Base-by-base conservation (phyloP, 768 basidiomycete species). In the Dendrothele bispora region DNA sequence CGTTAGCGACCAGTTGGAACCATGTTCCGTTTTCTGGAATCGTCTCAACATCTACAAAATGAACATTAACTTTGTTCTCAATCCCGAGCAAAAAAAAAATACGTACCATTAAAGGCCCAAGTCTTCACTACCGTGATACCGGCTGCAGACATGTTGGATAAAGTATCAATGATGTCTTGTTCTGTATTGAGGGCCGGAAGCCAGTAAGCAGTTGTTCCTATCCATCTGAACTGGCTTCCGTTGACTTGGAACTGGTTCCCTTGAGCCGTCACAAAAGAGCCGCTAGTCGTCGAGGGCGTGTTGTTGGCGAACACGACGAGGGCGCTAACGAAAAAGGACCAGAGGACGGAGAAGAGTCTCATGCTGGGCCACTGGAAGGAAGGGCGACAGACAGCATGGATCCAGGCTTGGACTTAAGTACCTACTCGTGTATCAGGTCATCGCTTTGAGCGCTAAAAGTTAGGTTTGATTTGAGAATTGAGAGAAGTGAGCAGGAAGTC, bases 151-250 rank as follows among this genome's bases (percentile, higher is more conserved):
- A 88, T 84, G 51, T 78, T 80, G 2, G 70, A 72, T 28, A 88
- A 61, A 3, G 83, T 82, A 39, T 68, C 56, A 59, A 76, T 70
- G 37, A 88, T 80, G 55, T 88, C 86, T 36, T 68, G 59, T 39
- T 75, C 61, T 60, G 57, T 18, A 38, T 84, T 83, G 27, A 88
- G 59, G 34, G 69, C 63, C 25, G 75, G 63, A 27, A 88, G 57
- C 86, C 86, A 88, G 64, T 86, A 86, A 2, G 77, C 81, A 49
- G 83, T 83, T 1, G 86, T 84, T 14, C 83, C 79, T 10, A 74
- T 59, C 48, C 71, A 79, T 32, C 55, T 53, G 47, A 79, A 69
- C 12, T 64, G 42, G 40, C 75, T 78, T 57, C 81, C 81, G 48
- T 84, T 83, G 36, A 80, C 70, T 18, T 62, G 54, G 54, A 86